phyloP scores from a whole-genome alignment of 176 grass and related monocot genomes.

The Alopecurus myosuroides region DNA sequence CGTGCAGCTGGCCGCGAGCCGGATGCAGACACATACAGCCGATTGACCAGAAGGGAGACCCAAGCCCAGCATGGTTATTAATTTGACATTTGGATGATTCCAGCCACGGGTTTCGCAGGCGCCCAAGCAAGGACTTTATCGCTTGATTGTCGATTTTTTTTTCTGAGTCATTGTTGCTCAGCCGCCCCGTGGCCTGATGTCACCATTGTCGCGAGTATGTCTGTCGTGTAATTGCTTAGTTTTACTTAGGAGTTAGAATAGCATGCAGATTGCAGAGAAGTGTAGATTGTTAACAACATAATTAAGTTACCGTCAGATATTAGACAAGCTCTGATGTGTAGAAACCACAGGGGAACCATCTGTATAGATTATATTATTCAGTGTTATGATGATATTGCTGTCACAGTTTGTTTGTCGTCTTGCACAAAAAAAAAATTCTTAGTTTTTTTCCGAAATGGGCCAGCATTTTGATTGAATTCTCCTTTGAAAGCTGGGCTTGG shows the following conservation, averaged over 20 bases:
- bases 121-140: background rate
- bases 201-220: background rate
- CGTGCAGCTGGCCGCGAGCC: background rate
- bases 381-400: constrained; percentile 21
- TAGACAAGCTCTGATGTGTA: constrained; percentile 36
- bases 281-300: constrained; percentile 24
- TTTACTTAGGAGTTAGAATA: background rate
- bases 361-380: constrained; percentile 79
- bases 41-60: constrained; percentile 18
- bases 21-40: constrained; percentile 34
- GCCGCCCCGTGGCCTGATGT: background rate
- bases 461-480: too few relatives aligned
- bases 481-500: background rate
- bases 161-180: too few relatives aligned
- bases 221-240: background rate
- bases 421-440: background rate
- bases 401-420: background rate
- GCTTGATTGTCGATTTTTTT: too few relatives aligned
- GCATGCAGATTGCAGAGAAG: constrained; percentile 35
- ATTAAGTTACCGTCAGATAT: constrained; percentile 32
- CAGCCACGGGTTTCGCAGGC: background rate
- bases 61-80: background rate
- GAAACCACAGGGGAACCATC: constrained; percentile 44
- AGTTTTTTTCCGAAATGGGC: too few relatives aligned
- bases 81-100: constrained; percentile 12